Base-by-base conservation (phyloP, 108 stramenopile genomes). In the Heterococcus sp. region DNA sequence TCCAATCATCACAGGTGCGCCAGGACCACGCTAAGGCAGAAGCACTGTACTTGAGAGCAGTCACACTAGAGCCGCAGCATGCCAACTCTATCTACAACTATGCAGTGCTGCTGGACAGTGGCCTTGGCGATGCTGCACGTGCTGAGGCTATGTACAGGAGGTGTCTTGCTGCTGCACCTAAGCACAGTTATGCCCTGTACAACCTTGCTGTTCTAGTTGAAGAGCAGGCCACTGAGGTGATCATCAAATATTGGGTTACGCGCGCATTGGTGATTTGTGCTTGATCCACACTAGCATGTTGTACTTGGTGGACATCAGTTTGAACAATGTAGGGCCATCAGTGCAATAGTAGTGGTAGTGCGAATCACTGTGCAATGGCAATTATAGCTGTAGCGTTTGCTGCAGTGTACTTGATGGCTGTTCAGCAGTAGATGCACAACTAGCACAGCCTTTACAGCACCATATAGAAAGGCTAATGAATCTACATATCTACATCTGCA, bases 61-160 rank as follows among this genome's bases (percentile, higher is more conserved):
- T 80, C 2, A 70, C 66, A 8, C 32, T 86, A 1, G 80, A 85
- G 31, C 87, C 87, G 31, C 26, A 32, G 32, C 88, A 89, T 67
- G 85, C 87, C 3, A 89, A 89, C 83, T 37, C 84, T 2, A 38
- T 84, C 30, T 89, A 89, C 68, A 89, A 89, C 68, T 88, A 89
- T 66, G 88, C 87, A 11, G 88, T 89, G 29, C 68, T 89, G 32
- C 84, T 88, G 14, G 88, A 89, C 70, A 71, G 68, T 38, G 84
- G 63, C 37, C 33, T 83, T 2, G 32, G 74, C 0, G 68, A 82
- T 32, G 46, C 14, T 21, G 46, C 31, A 38, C 75, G 46, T 8
- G 88, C 88, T 5, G 88, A 82, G 37, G 68, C 31, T 3, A 58
- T 86, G 65, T 89, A 89, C 70, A 38, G 82, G 14, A 39, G 36